Percentiles rank a stretch among this genome's conserved stretches.
Conservation (phyloP, 495 filamentous ascomycete genomes). For the Geoglossum glabrum region DNA sequence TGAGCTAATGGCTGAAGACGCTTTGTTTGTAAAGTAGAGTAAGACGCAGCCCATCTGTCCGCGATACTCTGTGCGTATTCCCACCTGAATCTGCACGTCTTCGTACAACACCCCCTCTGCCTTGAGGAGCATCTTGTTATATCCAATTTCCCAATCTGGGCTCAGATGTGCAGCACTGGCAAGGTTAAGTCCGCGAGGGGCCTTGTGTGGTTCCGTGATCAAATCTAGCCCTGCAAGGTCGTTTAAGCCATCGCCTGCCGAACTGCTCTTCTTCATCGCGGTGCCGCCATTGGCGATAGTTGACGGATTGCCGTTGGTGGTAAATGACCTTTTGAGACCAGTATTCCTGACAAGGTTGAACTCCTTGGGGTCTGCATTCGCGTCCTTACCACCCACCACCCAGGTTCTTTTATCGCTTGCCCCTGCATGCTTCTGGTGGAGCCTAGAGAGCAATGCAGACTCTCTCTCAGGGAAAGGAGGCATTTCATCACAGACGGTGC, state of each 20-base stretch:
- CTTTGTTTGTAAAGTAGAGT: slow-evolving; percentile 88
- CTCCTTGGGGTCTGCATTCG: slow-evolving; percentile 63
- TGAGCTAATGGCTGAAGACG: slow-evolving; percentile 56
- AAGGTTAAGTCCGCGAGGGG: slow-evolving; percentile 39
- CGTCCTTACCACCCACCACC: slow-evolving; percentile 87
- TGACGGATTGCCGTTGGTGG: slow-evolving; percentile 18
- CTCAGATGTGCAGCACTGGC: slow-evolving; percentile 83
- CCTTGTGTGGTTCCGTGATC: slow-evolving; percentile 26
- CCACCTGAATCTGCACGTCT: slow-evolving; percentile 84
- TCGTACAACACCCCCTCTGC: slow-evolving; percentile 83
- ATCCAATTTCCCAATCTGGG: slow-evolving; percentile 86
- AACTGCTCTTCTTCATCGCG: slow-evolving; percentile 29
- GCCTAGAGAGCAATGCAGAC: slow-evolving; percentile 73
- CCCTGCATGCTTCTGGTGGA: slow-evolving; percentile 81
- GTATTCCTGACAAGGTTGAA: slow-evolving; percentile 64
- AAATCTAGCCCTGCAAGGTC: slow-evolving; percentile 74
- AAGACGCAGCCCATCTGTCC: slow-evolving; percentile 87
- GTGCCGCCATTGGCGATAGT: slow-evolving; percentile 26
- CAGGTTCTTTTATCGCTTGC: slow-evolving; percentile 89
- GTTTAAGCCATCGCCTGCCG: slow-evolving; percentile 22
- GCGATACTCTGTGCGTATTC: slow-evolving; percentile 82
- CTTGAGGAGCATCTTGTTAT: slow-evolving; percentile 59
- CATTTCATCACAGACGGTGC: slow-evolving; percentile 98
- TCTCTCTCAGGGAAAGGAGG: slow-evolving; percentile 91
- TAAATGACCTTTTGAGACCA: slow-evolving; percentile 72